Conservation (phyloP, 1,284 basidiomycete genomes). For the Fistulina hepatica region DNA sequence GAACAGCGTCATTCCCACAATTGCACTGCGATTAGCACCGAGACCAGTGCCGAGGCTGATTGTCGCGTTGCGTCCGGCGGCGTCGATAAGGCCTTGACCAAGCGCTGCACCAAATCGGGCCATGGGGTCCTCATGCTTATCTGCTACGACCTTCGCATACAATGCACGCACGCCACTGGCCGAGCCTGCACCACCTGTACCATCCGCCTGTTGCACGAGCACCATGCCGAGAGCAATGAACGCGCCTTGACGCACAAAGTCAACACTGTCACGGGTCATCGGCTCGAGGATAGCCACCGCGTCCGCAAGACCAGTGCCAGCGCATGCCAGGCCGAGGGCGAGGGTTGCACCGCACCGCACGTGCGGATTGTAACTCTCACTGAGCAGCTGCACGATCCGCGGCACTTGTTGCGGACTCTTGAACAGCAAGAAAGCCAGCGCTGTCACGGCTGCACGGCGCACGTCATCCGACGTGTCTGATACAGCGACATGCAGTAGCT, state of each 20-base stretch:
- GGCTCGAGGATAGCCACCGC: slow-evolving; percentile 92
- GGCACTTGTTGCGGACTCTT: slow-evolving; percentile 92
- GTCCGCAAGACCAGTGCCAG: slow-evolving; percentile 93
- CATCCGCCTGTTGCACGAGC: slow-evolving; percentile 89
- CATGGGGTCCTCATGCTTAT: slow-evolving; percentile 97
- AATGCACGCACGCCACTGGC: slow-evolving; percentile 69
- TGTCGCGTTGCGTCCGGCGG: slow-evolving; percentile 90
- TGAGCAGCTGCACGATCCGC: slow-evolving; percentile 86
- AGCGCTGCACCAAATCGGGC: slow-evolving; percentile 92
- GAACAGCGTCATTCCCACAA: slow-evolving; percentile 93
- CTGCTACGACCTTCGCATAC: slow-evolving; percentile 80
- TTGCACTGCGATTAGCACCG: slow-evolving; percentile 86
- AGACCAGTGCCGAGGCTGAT: slow-evolving; percentile 87
- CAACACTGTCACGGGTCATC: slow-evolving; percentile 93
- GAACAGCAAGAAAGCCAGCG: slow-evolving; percentile 90
- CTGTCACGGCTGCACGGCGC: slow-evolving; percentile 86
- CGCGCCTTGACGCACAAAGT: slow-evolving; percentile 97
- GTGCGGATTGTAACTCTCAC: slow-evolving; percentile 98
- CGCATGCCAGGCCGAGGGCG: slow-evolving; percentile 90
- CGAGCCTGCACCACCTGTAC: slow-evolving; percentile 74
- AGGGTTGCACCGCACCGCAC: slow-evolving; percentile 93
- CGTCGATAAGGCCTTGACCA: slow-evolving; percentile 92
- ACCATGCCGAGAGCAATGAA: slow-evolving; percentile 93
- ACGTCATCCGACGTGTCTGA: slow-evolving; percentile 97
- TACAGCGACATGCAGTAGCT: slow-evolving; percentile 87